These are phyloP conservation scores for Prototheca stagnorum DNA, from an alignment of 163 green algal species.

Conservation along the genomic window DNA sequence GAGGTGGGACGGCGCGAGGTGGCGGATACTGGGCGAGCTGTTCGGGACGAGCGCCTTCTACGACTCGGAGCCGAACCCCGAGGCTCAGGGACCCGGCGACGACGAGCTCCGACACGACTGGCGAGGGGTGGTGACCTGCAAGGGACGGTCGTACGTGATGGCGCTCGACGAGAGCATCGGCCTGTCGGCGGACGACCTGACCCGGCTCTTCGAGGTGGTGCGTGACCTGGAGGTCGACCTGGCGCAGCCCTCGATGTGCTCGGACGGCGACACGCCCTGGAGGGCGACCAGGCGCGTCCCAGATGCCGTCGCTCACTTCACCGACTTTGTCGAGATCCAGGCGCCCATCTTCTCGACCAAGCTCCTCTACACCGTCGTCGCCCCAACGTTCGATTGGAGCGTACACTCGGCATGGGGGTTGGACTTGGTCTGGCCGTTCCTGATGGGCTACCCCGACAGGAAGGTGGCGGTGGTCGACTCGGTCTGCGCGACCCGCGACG, in stretches of 20 bases:
- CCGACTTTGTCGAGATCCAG: slow-evolving; percentile 1
- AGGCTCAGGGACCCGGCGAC: no score
- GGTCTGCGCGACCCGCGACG: not conserved
- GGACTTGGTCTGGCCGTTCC: not conserved
- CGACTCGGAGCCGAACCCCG: no score
- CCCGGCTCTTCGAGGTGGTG: not conserved
- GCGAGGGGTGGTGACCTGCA: not conserved
- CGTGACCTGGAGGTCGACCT: not conserved
- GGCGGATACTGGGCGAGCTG: no score
- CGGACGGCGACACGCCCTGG: not conserved
- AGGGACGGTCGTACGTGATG: not conserved
- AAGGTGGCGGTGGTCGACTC: slow-evolving; percentile 15
- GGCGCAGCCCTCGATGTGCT: not conserved
- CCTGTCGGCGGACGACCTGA: not conserved
- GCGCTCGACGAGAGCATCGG: not conserved
- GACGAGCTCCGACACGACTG: no score
- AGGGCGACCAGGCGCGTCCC: not conserved
- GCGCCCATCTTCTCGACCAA: not conserved
- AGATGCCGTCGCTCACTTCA: not conserved
- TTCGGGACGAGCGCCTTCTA: no score
- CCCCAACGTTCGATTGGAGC: not conserved
- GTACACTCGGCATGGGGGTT: not conserved
- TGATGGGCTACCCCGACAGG: slow-evolving; percentile 11
- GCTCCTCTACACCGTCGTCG: not conserved
- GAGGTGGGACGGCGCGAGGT: no score